Base-by-base conservation (phyloP, 768 basidiomycete genomes). In the Tricholoma matsutake region DNA sequence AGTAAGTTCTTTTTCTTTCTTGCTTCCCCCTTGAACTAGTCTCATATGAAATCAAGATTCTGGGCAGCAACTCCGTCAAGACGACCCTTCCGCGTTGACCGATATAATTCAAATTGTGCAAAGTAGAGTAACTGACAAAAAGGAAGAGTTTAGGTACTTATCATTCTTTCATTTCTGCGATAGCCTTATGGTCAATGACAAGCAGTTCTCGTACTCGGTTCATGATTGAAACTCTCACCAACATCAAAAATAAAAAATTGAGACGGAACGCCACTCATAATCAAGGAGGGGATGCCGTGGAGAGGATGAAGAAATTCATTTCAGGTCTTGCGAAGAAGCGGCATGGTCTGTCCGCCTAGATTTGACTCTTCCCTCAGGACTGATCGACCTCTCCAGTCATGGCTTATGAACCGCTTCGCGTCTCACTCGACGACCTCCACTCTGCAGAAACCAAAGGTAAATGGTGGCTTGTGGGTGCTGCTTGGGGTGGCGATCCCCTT, bases 401-500 rank as follows among this genome's bases (percentile, higher is more conserved):
- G 55, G 84, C 87, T 0, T 86, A 92, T 68, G 97, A 98, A 49
- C 88, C 95, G 0, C 79, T 99, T 7, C 88, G 94, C 6, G 86
- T 97, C 1, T 87, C 91, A 0, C 79, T 98, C 22, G 79, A 80
- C n/a, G 96, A 98, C 73, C 81, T 98, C 5, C 91, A 85, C 61
- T 84, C 86, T 0, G 88, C 94, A 1, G 86, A 92, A 59, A 90
- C 82, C 10, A 91, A 87, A 69, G 97, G 96, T 4, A 97, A 97
- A 76, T 98, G 97, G 97, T 98, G 97, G 96, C 81, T 98, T 2
- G 92, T 98, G 35, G 97, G 96, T 16, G 94, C 96, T 1, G 96
- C 92, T 0, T 99, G 96, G 96, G 83, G 83, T 32, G 96, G 96
- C 2, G 88, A 98, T 67, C 96, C 97, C 7, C 82, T 98, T 3